Base-by-base conservation (phyloP, 176 grass and related monocot genomes). In the Eremochloa ophiuroides region DNA sequence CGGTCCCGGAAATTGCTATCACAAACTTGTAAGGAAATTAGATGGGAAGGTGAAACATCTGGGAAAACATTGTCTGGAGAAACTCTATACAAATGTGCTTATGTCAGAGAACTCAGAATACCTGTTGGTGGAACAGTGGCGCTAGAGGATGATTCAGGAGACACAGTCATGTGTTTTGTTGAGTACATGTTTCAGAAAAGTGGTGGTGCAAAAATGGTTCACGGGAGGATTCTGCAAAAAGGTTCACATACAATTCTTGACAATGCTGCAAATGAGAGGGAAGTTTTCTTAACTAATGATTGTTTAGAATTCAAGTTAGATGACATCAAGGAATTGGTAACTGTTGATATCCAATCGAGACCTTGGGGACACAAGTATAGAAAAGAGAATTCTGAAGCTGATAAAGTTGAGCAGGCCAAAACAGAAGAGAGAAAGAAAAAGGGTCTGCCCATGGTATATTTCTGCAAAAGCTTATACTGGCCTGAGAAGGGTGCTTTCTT, bases 211-310 rank as follows among this genome's bases (percentile, higher is more conserved):
- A 91, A 99, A 78, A 93, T 96, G 85, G 88, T 89, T 60, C 97
- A 99, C 71, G 97, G 97, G 85, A 93, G 97, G 48, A 68, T 88
- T 3, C 38, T 99, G 73, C 86, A 87, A 50, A 91, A 85, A 75
- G 97, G 97, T 44, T 88, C 75, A 53, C 69, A 96, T 26, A 99
- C 97, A 31, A 60, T 96, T 80, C 97, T 99, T 68, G 93, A 89
- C 85, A 99, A 99, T 95, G 87, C 97, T 56, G 90, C 97, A 80
- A 91, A 92, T 81, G 93, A 93, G 84, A 99, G 97, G 65, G 97
- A 99, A 53, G 66, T 99, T 48, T 99, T 99, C 83, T 69, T 99
- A 34, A 89, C 87, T 31, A 90, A 92, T 83, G 91, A 99, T 61
- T 99, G 97, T 86, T 82, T 95, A 72, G 93, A 99, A 62, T 91